Percentiles rank a stretch among this genome's conserved stretches.
Conservation (phyloP, 2,329 filamentous ascomycete genomes). For the Venturia nashicola region DNA sequence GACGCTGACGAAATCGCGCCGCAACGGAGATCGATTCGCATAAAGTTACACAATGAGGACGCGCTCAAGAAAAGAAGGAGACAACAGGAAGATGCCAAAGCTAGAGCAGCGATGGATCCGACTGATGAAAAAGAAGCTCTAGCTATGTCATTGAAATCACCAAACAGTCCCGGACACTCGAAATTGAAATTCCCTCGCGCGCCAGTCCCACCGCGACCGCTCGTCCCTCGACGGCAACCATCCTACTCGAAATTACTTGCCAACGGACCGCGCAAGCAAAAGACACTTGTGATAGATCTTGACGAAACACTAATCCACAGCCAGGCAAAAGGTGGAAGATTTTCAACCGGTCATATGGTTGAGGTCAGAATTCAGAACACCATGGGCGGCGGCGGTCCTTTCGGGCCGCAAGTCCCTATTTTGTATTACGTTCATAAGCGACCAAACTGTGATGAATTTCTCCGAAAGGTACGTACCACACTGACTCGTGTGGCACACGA, state of each 20-base stretch:
- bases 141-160: constrained; percentile 77
- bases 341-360: constrained; percentile 97
- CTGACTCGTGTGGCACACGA: not conserved
- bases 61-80: constrained; percentile 56
- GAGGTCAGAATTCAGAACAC: constrained; percentile 77
- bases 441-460: constrained; percentile 90
- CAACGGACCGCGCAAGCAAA: constrained; percentile 37
- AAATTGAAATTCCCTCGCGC: constrained; percentile 76
- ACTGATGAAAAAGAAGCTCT: constrained; percentile 24
- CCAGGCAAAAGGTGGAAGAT: constrained; percentile 89
- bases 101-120: constrained; percentile 15
- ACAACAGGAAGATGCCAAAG: constrained; percentile 40
- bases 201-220: constrained; percentile 74
- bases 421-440: constrained; percentile 98
- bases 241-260: constrained; percentile 50
- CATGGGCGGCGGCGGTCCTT: constrained; percentile 53
- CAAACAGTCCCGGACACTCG: constrained; percentile 64
- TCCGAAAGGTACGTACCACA: constrained; percentile 51
- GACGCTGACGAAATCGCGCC: constrained; percentile 52
- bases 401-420: constrained; percentile 86
- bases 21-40: constrained; percentile 69
- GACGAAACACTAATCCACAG: constrained; percentile 98
- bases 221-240: constrained; percentile 79
- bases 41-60: constrained; percentile 78
- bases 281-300: constrained; percentile 88